Evolutionary conservation across 148 eudicot genomes (phyloP).

Genomic region (Bassia scoparia): DNA sequence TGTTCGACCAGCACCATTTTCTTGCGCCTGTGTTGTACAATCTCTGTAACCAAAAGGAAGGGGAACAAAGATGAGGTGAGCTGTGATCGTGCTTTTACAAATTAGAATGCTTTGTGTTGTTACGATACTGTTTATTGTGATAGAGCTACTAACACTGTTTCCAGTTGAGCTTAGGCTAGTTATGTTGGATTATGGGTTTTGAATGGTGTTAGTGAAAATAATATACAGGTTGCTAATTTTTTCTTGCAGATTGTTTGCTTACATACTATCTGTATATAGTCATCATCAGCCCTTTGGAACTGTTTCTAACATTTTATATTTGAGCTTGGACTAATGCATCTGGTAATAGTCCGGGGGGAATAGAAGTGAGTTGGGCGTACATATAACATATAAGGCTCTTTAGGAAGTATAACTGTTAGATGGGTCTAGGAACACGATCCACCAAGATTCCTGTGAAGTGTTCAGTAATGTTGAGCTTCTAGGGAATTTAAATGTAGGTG

Average conservation of each 20-base stretch:
- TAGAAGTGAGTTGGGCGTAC: background rate
- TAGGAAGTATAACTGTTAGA: too few relatives aligned
- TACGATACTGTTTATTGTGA: too few relatives aligned
- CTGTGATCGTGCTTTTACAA: background rate
- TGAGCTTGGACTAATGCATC: too few relatives aligned
- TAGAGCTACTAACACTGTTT: background rate
- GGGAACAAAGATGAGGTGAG: background rate
- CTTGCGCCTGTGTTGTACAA: conserved; percentile 42
- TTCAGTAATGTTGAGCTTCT: too few relatives aligned
- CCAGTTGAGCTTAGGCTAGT: background rate
- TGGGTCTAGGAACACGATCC: too few relatives aligned
- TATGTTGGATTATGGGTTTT: background rate
- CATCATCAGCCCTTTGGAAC: background rate
- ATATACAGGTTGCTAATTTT: background rate
- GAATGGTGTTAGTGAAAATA: background rate
- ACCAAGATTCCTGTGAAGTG: too few relatives aligned
- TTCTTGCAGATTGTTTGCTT: background rate
- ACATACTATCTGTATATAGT: too few relatives aligned
- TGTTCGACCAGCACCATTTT: conserved; percentile 42
- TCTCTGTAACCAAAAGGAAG: conserved; percentile 27
- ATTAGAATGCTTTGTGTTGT: background rate
- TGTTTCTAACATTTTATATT: too few relatives aligned
- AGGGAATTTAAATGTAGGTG: too few relatives aligned
- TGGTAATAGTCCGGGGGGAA: too few relatives aligned
- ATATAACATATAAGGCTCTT: background rate